Evolutionary conservation across 2,329 filamentous ascomycete species (phyloP).

Genomic region (Hymenoscyphus salicellus): DNA sequence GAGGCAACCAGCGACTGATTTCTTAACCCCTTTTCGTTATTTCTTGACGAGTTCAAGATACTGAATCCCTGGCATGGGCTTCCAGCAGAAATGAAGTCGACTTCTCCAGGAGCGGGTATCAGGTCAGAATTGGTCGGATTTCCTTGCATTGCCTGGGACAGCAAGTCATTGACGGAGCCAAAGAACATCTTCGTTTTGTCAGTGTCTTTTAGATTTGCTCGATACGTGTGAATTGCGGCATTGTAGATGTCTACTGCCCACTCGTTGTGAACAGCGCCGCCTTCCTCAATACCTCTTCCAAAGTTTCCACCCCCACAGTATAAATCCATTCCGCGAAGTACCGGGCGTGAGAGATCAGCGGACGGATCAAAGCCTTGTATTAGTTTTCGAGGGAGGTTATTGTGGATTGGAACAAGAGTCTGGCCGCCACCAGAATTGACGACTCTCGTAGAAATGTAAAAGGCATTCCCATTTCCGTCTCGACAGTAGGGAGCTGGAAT

Average conservation of each 20-base stretch:
- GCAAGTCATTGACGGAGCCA: slow-evolving; percentile 70
- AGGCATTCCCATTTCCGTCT: slow-evolving; percentile 63
- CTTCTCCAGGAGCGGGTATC: slow-evolving; percentile 58
- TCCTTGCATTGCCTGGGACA: slow-evolving; percentile 54
- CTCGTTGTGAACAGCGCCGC: slow-evolving; percentile 60
- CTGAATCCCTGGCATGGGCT: slow-evolving; percentile 80
- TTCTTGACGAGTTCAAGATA: slow-evolving; percentile 55
- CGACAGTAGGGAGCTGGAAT: slow-evolving; percentile 64
- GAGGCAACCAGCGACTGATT: slow-evolving; percentile 77
- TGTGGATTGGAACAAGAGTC: slow-evolving; percentile 38
- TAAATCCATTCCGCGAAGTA: slow-evolving; percentile 63
- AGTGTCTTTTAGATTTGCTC: slow-evolving; percentile 56
- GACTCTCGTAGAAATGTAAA: slow-evolving; percentile 54
- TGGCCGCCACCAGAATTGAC: slow-evolving; percentile 23
- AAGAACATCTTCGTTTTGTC: slow-evolving; percentile 53
- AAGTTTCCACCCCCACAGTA: slow-evolving; percentile 79
- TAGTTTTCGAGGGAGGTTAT: slow-evolving; percentile 38
- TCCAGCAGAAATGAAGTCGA: slow-evolving; percentile 69
- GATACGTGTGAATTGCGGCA: slow-evolving; percentile 68
- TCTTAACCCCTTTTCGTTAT: slow-evolving; percentile 54
- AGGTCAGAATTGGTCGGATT: slow-evolving; percentile 38
- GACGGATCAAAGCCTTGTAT: slow-evolving; percentile 56
- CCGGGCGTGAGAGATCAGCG: slow-evolving; percentile 28
- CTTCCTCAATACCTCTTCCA: slow-evolving; percentile 72
- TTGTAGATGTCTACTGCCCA: slow-evolving; percentile 66